Conservation (phyloP, 768 basidiomycete genomes). For the Leccinum broughii region DNA sequence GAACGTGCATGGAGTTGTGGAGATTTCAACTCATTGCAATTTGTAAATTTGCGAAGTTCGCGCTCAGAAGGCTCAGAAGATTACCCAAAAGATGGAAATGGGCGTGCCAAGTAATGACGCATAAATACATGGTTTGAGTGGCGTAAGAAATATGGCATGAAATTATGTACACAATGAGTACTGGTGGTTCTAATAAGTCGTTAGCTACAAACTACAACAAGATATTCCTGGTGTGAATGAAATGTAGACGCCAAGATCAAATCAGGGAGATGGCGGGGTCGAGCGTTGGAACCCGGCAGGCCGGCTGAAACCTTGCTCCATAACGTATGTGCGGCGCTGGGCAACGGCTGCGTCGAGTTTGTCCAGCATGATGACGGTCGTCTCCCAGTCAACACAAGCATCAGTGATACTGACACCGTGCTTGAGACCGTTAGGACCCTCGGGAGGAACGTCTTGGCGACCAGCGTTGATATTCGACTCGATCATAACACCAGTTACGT, state of each 20-base stretch:
- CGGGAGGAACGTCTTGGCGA: constrained; percentile 81
- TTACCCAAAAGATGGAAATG: too few species aligned
- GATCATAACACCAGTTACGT: constrained; percentile 95
- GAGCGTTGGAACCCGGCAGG: constrained; percentile 31
- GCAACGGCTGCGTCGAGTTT: constrained; percentile 53
- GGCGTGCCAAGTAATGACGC: too few species aligned
- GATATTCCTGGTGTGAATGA: not conserved
- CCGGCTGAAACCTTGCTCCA: constrained; percentile 26
- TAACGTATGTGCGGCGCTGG: constrained; percentile 26
- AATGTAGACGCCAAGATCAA: not conserved
- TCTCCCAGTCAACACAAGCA: constrained; percentile 86
- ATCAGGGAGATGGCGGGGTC: constrained; percentile 16
- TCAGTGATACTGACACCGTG: constrained; percentile 89
- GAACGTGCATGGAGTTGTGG: not conserved
- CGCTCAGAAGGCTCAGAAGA: too few species aligned
- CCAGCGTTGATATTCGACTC: constrained; percentile 94
- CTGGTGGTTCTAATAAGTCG: not conserved
- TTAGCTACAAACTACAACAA: not conserved
- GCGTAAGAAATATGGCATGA: not conserved
- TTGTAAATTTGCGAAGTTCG: not conserved
- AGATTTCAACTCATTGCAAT: not conserved
- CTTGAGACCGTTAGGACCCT: constrained; percentile 67
- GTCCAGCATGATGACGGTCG: constrained; percentile 74
- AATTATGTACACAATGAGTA: not conserved
- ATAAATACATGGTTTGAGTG: not conserved